Conservation (phyloP, 257 asterid genomes). For the Penstemon eatonii region DNA sequence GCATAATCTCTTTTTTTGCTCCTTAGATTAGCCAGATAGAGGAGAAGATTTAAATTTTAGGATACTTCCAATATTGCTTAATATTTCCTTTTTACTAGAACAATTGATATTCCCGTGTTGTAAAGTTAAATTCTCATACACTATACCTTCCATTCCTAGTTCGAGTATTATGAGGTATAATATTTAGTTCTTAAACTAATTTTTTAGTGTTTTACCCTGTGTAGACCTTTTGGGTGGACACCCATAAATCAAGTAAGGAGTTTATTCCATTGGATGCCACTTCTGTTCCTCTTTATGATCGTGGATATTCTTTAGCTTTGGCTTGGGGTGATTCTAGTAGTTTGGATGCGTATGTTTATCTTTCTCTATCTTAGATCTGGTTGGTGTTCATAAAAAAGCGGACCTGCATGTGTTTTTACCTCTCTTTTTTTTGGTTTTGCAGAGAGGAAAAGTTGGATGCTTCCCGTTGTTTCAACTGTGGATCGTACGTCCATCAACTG, state of each 20-base stretch:
- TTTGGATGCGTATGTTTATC: conserved; percentile 53
- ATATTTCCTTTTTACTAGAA: conserved; percentile 12
- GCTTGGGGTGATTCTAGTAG: conserved; percentile 57
- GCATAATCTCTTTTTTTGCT: conserved; percentile 1
- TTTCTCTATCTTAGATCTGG: conserved; percentile 15
- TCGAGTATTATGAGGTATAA: conserved; percentile 11
- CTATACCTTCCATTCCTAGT: conserved; percentile 15
- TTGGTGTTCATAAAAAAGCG: conserved; percentile 1
- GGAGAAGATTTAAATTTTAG: conserved; percentile 13
- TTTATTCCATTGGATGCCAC: conserved; percentile 59
- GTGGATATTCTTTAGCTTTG: conserved; percentile 80
- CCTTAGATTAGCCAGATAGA: conserved; percentile 17
- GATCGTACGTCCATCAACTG: conserved; percentile 76
- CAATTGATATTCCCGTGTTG: neutral
- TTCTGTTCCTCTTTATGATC: conserved; percentile 80
- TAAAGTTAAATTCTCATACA: conserved; percentile 4
- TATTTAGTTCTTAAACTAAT: neutral
- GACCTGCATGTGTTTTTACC: neutral
- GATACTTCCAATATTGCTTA: conserved; percentile 11
- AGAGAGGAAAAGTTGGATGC: conserved; percentile 53
- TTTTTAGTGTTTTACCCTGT: conserved; percentile 27
- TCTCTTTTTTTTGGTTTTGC: conserved; percentile 22
- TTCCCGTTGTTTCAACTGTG: conserved; percentile 91
- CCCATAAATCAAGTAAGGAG: conserved; percentile 48
- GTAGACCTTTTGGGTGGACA: conserved; percentile 89